Conservation (phyloP, 2,329 filamentous ascomycete species). For the Camillea tinctor region DNA sequence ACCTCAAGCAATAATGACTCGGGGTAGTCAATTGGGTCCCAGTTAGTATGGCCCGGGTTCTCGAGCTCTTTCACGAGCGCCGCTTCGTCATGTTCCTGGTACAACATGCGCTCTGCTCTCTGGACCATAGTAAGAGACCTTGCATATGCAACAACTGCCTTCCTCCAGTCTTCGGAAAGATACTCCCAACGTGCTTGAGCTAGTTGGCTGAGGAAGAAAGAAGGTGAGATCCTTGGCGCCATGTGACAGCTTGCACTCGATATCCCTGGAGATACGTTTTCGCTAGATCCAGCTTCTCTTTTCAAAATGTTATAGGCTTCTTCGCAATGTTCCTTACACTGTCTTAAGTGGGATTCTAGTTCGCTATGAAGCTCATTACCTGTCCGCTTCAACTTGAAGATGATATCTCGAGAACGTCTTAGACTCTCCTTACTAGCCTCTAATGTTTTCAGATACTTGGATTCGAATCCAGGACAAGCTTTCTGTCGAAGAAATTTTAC, state of each 20-base stretch:
- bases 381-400: background rate
- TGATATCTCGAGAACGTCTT: background rate
- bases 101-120: constrained; percentile 40
- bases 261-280: background rate
- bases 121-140: constrained; percentile 41
- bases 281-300: background rate
- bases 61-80: constrained; percentile 42
- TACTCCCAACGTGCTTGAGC: constrained; percentile 24
- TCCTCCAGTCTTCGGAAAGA: constrained; percentile 35
- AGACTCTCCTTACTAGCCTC: background rate
- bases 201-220: constrained; percentile 37
- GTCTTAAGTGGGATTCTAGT: background rate
- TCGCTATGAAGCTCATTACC: background rate
- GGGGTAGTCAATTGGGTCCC: constrained; percentile 50
- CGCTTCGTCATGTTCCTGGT: constrained; percentile 16
- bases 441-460: background rate
- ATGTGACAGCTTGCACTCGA: background rate
- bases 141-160: constrained; percentile 39
- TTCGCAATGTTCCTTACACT: background rate
- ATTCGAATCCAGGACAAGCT: background rate
- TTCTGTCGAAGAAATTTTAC: background rate
- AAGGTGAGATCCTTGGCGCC: constrained; percentile 30
- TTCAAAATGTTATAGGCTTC: background rate
- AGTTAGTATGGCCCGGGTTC: constrained; percentile 56
- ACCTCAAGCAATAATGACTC: constrained; percentile 65